phyloP scores from a whole-genome alignment of 371 early-diverging fungal genomes.

The Mortierella sp. region DNA sequence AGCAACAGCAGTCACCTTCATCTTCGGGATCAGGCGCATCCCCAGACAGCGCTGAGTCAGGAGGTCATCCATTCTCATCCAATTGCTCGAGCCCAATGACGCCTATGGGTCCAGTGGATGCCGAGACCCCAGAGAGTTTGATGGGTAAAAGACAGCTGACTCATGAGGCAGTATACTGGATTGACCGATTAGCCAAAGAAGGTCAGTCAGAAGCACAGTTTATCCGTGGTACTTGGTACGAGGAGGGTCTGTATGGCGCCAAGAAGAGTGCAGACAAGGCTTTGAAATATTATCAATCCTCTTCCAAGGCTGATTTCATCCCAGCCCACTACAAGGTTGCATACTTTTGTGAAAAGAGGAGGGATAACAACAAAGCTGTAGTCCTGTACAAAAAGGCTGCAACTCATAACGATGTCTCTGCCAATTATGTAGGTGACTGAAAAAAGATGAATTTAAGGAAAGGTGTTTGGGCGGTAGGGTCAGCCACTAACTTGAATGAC shows the following conservation, averaged over 20 bases:
- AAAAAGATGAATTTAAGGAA: not conserved
- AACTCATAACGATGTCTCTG: slow-evolving; percentile 72
- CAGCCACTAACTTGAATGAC: not conserved
- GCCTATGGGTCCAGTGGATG: slow-evolving; percentile 11
- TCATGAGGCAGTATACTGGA: slow-evolving; percentile 79
- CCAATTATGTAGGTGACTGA: slow-evolving; percentile 72
- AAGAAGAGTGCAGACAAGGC: slow-evolving; percentile 67
- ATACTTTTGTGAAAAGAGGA: slow-evolving; percentile 68
- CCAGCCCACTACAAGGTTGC: slow-evolving; percentile 60
- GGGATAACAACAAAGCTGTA: slow-evolving; percentile 73
- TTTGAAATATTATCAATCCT: slow-evolving; percentile 50
- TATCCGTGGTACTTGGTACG: slow-evolving; percentile 79
- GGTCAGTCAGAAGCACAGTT: slow-evolving; percentile 79
- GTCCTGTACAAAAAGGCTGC: slow-evolving; percentile 84
- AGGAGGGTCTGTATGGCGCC: slow-evolving; percentile 69
- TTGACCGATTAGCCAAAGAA: slow-evolving; percentile 74
- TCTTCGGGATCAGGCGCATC: not conserved
- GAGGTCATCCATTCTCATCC: not conserved
- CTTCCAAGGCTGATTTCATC: slow-evolving; percentile 60
- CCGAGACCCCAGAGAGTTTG: slow-evolving; percentile 7
- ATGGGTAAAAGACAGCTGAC: slow-evolving; percentile 39
- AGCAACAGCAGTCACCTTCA: not conserved
- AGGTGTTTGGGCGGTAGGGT: not conserved
- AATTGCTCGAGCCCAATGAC: not conserved
- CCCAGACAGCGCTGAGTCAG: not conserved